These are phyloP conservation scores for Coniophora puteana DNA, from an alignment of 1,284 basidiomycete species.

Conservation along the genomic window DNA sequence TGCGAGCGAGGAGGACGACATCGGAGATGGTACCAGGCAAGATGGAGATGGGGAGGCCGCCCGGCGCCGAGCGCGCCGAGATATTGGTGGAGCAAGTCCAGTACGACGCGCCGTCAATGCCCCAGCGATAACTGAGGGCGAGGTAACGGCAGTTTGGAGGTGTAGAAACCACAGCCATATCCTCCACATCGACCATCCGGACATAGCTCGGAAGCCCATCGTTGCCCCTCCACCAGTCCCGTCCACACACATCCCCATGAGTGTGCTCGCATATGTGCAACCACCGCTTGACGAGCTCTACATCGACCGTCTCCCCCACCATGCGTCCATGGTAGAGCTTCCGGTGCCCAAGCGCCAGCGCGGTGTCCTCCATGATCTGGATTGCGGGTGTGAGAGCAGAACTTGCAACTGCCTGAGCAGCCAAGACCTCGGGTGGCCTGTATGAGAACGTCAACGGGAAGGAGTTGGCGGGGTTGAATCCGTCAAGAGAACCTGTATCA, in stretches of 20 bases:
- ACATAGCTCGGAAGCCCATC: constrained; percentile 1
- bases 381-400: constrained; percentile 3
- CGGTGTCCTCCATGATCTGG: constrained; percentile 6
- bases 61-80: neutral
- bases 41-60: constrained; percentile 4
- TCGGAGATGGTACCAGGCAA: constrained; percentile 16
- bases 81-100: constrained; percentile 7
- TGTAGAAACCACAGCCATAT: constrained; percentile 6
- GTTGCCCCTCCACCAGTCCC: neutral
- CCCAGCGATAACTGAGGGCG: constrained; percentile 6
- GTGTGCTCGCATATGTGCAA: constrained; percentile 1
- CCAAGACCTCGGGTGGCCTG: neutral
- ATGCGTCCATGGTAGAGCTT: constrained; percentile 6
- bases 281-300: constrained; percentile 6
- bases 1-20: constrained; percentile 10
- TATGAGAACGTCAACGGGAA: neutral
- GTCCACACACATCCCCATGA: constrained; percentile 3
- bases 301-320: constrained; percentile 2
- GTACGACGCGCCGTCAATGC: constrained; percentile 2
- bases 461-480: no score
- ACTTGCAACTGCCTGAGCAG: neutral
- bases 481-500: no score
- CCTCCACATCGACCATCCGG: constrained; percentile 4
- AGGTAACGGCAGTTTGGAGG: constrained; percentile 2
- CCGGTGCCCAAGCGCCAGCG: constrained; percentile 3